A percentile compares a stretch with the other conserved stretches of the same genome.
Evolutionary conservation across 2,329 filamentous ascomycete species (phyloP).

Genomic region (Botryotinia calthae): DNA sequence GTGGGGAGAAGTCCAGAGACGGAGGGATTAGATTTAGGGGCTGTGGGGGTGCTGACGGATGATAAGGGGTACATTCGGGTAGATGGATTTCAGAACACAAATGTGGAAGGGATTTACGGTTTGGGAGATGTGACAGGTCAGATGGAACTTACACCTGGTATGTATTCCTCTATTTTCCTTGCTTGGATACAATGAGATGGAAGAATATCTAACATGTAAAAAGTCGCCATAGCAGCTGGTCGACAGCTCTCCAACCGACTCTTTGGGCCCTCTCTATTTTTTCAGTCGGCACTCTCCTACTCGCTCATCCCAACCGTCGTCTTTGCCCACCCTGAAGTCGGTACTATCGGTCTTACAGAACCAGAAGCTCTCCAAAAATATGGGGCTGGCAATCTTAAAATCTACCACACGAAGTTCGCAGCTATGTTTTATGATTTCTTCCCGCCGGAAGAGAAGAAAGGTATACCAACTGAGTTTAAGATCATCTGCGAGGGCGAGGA

Average conservation of each 20-base stretch:
- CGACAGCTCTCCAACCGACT: conserved; percentile 49
- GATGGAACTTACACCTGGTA: conserved; percentile 50
- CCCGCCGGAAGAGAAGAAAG: conserved; percentile 48
- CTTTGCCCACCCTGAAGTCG: conserved; percentile 51
- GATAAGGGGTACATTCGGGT: conserved; percentile 44
- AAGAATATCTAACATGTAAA: not conserved
- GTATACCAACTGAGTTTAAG: conserved; percentile 51
- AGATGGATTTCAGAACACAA: conserved; percentile 51
- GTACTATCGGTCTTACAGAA: conserved; percentile 49
- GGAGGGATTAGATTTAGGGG: conserved; percentile 43
- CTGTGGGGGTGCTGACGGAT: conserved; percentile 44
- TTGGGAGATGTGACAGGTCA: conserved; percentile 51
- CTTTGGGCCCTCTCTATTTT: conserved; percentile 47
- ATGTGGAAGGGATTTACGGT: conserved; percentile 47
- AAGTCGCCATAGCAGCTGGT: conserved; percentile 51
- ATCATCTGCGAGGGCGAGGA: conserved; percentile 48
- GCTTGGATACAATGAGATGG: not conserved
- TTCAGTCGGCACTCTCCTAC: conserved; percentile 46
- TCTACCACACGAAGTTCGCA: conserved; percentile 49
- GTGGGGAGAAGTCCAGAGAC: conserved; percentile 48
- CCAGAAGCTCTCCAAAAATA: conserved; percentile 47
- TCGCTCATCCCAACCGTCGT: conserved; percentile 53
- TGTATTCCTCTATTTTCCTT: conserved; percentile 16
- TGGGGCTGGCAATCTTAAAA: conserved; percentile 50
- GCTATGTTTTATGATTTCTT: conserved; percentile 49